Base-by-base conservation (phyloP, 129 eudicot genomes). In the Chrysanthemum seticuspe region DNA sequence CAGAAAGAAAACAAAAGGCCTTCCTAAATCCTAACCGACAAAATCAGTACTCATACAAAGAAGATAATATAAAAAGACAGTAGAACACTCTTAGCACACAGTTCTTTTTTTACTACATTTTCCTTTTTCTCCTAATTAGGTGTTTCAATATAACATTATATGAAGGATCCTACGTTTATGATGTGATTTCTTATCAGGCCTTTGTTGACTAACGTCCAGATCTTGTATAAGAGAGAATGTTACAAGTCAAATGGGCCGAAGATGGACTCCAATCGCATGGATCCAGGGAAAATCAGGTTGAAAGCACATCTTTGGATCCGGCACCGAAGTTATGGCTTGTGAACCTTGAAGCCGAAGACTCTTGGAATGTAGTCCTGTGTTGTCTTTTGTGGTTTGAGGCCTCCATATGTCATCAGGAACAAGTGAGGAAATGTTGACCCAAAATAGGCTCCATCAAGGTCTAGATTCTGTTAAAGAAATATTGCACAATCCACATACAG, bases 281-380 rank as follows among this genome's bases (percentile, higher is more conserved):
- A 63, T 31, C 40, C 49, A 16, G 21, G 67, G 15, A 55, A 75
- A 55, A 67, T 47, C 62, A 48, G 70, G 62, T 74, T 48, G 29
- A 45, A 56, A 63, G 74, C 74, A 55, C 75, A 60, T 57, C 67
- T 62, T 80, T 50, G 66, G 71, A 52, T 29, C 69, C 71, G 12
- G 73, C 16, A 61, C 65, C 44, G 16, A 45, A 19, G 47, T 78
- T 60, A 91, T 58, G 90, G 92, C 67, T 83, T 91, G 86, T 86
- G 88, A 29, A 86, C 82, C 81, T 83, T 86, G 86, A 86, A 86
- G 63, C 91, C 91, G 23, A 85, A 85, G 54, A 85, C 80, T 81
- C 76, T 70, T 11, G 84, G 90, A 76, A 80, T 77, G 68, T 86
- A 86, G 72, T 62, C 79, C 56, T 83, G 91, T 49, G 83, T 57